Evolutionary conservation across 2,329 filamentous ascomycete species (phyloP), one percentile per base, ranked within the genome.

Genomic region (Beauveria varroae): DNA sequence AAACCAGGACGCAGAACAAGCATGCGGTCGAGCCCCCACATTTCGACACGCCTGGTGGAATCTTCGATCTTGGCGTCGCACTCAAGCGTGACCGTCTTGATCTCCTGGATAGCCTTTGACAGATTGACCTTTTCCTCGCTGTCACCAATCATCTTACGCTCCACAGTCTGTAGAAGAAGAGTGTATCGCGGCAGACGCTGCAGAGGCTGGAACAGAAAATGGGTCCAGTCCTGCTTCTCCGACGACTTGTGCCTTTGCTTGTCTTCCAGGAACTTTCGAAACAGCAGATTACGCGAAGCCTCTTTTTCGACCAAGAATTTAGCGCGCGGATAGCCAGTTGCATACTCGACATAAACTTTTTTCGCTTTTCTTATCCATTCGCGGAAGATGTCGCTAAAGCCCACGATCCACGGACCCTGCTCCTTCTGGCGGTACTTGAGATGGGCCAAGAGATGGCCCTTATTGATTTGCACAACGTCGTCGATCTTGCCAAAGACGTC

Each of bases 341-440:
- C 93, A 73, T 98, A 99, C 62, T 96, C 92, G 63, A 97, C 86
- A 71, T 98, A 99, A 12, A 91, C 88, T 2, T 83, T 79, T 73
- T 88, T 91, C 37, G 95, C 95, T 74, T 97, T 98, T 65, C 95
- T 86, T 64, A 98, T 96, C 95, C 95, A 99, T 76, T 99, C 95
- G 62, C 95, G 83, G 79, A 99, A 98, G 55, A 99, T 91, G 70
- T 98, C 95, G 71, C 93, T 97, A 75, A 97, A 97, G 3, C 95
- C 95, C 14, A 85, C 81, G 62, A 99, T 88, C 86, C 92, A 99
- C 0, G 95, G 95, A 0, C 95, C 95, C 76, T 99, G 93, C 71
- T 98, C 95, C 69, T 95, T 90, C 73, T 99, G 95, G 28, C 95
- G 86, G 72, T 98, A 99, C 71, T 98, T 98, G 68, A 99, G 83